Conservation (phyloP, 2,329 filamentous ascomycete genomes). For the Alternaria hordeiaustralica region DNA sequence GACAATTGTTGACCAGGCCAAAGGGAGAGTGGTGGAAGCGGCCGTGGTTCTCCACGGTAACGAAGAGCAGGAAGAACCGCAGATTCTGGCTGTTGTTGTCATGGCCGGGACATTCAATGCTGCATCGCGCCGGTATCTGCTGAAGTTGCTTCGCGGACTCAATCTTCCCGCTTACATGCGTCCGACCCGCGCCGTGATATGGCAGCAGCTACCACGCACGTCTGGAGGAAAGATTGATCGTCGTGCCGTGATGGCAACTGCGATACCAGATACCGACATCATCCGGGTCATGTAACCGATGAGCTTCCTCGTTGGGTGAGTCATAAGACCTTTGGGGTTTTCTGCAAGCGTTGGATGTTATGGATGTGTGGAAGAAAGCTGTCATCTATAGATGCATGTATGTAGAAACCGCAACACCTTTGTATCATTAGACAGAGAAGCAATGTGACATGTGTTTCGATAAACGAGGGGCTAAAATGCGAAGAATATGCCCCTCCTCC, state of each 20-base stretch:
- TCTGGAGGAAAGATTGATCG: background rate
- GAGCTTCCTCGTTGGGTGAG: background rate
- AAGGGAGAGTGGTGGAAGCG: background rate
- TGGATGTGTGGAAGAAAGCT: background rate
- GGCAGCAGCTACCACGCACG: background rate
- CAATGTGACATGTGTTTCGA: conserved; percentile 18
- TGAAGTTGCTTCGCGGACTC: background rate
- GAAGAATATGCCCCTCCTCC: background rate
- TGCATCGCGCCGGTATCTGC: background rate
- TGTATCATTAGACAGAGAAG: conserved; percentile 15
- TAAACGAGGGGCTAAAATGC: conserved; percentile 5
- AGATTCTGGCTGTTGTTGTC: background rate
- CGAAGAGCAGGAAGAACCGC: background rate
- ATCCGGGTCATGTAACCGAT: conserved; percentile 1
- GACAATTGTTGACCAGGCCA: background rate
- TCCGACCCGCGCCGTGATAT: background rate
- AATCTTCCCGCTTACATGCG: conserved; percentile 2
- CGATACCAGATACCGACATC: background rate
- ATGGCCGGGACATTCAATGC: background rate
- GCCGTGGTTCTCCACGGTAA: background rate
- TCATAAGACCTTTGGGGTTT: background rate
- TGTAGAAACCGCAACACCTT: background rate
- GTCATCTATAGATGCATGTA: background rate
- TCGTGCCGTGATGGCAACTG: background rate
- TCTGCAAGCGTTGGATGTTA: background rate